Evolutionary conservation across 495 filamentous ascomycete genomes (phyloP).

Genomic region (Tuber melanosporum): DNA sequence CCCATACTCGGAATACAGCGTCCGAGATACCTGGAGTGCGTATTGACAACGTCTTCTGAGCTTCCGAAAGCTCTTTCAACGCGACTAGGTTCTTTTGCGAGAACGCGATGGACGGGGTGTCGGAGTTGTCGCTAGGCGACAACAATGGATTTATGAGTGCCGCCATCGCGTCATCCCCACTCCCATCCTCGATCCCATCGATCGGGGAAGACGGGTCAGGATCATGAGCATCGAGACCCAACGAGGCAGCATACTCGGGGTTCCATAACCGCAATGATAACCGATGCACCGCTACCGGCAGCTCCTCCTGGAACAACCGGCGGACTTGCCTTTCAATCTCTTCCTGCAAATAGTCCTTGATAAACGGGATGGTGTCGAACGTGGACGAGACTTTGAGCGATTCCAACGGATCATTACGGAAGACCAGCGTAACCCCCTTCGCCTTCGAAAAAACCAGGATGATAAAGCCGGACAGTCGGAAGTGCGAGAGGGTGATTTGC

Average conservation of each 20-base stretch:
- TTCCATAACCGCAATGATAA: constrained; percentile 85
- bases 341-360: constrained; percentile 91
- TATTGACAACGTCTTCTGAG: constrained; percentile 77
- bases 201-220: constrained; percentile 19
- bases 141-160: constrained; percentile 34
- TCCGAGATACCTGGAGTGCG: constrained; percentile 78
- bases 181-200: constrained; percentile 44
- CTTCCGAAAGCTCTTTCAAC: constrained; percentile 68
- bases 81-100: constrained; percentile 35
- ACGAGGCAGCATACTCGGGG: constrained; percentile 63
- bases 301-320: constrained; percentile 91
- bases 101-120: constrained; percentile 29
- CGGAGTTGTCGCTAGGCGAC: constrained; percentile 32
- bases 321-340: constrained; percentile 93
- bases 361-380: constrained; percentile 97
- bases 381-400: constrained; percentile 97
- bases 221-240: constrained; percentile 27
- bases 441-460: constrained; percentile 95
- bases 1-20: constrained; percentile 86
- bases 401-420: constrained; percentile 95
- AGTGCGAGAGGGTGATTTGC: constrained; percentile 92
- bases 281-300: constrained; percentile 91
- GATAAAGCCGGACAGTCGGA: constrained; percentile 94
- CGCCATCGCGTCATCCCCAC: constrained; percentile 48
- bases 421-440: constrained; percentile 92